Evolutionary conservation across 768 basidiomycete species (phyloP).

Genomic region (Coprinopsis cinerea): DNA sequence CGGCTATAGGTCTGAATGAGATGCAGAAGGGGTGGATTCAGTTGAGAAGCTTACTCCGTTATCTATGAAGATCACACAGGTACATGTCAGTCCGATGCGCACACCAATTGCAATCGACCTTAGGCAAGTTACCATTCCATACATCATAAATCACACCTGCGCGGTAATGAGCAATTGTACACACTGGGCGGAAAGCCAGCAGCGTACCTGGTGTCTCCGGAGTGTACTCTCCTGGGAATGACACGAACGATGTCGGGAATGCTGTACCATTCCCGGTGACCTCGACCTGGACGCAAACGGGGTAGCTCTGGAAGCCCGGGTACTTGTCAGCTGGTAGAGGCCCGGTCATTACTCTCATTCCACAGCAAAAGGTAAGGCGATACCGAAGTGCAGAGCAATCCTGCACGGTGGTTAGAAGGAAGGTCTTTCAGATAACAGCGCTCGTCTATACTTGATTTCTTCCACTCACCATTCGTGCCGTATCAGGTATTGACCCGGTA

Average conservation of each 20-base stretch:
- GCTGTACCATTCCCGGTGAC: conserved; percentile 39
- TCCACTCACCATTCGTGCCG: conserved; percentile 35
- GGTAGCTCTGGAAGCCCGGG: conserved; percentile 37
- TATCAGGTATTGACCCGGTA: conserved; percentile 41
- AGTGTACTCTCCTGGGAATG: conserved; percentile 32
- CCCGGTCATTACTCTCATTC: neutral
- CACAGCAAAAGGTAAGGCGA: neutral
- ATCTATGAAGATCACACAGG: neutral
- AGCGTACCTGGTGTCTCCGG: conserved; percentile 23
- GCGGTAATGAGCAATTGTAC: conserved; percentile 19
- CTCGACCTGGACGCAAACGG: conserved; percentile 39
- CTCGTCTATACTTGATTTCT: neutral
- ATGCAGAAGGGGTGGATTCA: too few species aligned
- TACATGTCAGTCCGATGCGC: neutral
- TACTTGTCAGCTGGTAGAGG: conserved; percentile 24
- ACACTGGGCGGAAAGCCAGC: conserved; percentile 26
- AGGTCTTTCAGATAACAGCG: neutral
- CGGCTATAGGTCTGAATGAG: neutral
- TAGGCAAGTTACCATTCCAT: neutral
- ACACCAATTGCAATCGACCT: neutral
- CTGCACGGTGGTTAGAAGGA: neutral
- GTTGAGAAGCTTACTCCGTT: conserved; percentile 4
- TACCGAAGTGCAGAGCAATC: conserved; percentile 5
- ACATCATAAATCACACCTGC: neutral
- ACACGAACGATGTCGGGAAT: conserved; percentile 36